Evolutionary conservation across 2,329 filamentous ascomycete species (phyloP).

Genomic region (Phoma sp.): DNA sequence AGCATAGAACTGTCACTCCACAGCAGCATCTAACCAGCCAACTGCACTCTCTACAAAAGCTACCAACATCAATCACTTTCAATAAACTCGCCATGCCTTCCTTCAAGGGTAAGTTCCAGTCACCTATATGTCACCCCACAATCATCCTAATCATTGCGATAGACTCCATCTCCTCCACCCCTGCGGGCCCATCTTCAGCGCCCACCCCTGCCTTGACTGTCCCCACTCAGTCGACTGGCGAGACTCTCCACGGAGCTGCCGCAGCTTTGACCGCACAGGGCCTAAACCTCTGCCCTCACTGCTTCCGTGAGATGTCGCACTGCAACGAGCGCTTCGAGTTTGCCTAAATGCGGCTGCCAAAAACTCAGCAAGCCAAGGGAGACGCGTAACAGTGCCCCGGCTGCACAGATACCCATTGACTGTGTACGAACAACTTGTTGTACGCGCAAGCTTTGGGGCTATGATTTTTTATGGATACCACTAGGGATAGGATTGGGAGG

Average conservation of each 20-base stretch:
- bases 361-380: neutral
- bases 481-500: neutral
- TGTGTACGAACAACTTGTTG: neutral
- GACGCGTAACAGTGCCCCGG: neutral
- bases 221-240: conserved; percentile 24
- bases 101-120: conserved; percentile 22
- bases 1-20: conserved; percentile 3
- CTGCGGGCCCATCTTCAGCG: conserved; percentile 27
- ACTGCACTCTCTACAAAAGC: neutral
- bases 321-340: conserved; percentile 36
- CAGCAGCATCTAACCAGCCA: conserved; percentile 1
- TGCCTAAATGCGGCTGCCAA: conserved; percentile 13
- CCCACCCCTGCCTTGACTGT: conserved; percentile 26
- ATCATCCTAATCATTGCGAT: conserved; percentile 1
- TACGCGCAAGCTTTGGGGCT: conserved; percentile 1
- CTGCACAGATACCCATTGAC: neutral
- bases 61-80: neutral
- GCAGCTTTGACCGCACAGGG: conserved; percentile 30
- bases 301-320: conserved; percentile 35
- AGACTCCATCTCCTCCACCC: conserved; percentile 36
- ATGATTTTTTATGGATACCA: conserved; percentile 10
- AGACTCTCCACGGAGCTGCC: conserved; percentile 31
- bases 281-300: conserved; percentile 35
- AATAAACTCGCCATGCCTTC: conserved; percentile 24
- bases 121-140: neutral